A percentile compares a stretch with the other conserved stretches of the same genome.
phyloP scores from a whole-genome alignment of 768 basidiomycete species.

The Pleurotus citrinopileatus region DNA sequence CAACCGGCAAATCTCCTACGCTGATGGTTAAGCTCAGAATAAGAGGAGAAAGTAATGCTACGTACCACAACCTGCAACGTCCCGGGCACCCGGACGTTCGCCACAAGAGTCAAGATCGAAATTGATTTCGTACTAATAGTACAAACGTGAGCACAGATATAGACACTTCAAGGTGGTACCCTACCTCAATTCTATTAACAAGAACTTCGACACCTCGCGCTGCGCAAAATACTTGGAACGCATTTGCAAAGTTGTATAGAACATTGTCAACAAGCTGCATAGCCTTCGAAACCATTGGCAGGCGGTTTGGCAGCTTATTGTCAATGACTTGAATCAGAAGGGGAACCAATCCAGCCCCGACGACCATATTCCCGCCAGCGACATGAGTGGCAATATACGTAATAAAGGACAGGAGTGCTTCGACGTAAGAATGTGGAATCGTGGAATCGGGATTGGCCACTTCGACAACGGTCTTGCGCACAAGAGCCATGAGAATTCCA shows the following conservation, averaged over 20 bases:
- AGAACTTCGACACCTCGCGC: slow-evolving; percentile 82
- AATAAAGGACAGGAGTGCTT: slow-evolving; percentile 83
- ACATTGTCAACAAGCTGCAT: slow-evolving; percentile 93
- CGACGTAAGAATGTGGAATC: slow-evolving; percentile 73
- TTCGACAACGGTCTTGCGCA: slow-evolving; percentile 78
- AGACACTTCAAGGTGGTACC: slow-evolving; percentile 19
- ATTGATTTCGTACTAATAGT: slow-evolving; percentile 61
- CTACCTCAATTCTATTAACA: slow-evolving; percentile 84
- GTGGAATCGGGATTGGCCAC: slow-evolving; percentile 64
- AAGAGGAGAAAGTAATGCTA: slow-evolving; percentile 3
- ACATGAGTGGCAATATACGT: slow-evolving; percentile 85
- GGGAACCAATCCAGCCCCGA: slow-evolving; percentile 89
- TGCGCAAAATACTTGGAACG: slow-evolving; percentile 83
- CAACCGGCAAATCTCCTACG: slow-evolving; percentile 69
- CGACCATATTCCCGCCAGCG: slow-evolving; percentile 88
- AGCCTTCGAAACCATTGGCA: slow-evolving; percentile 81
- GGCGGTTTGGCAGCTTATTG: slow-evolving; percentile 63
- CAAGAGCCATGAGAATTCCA: slow-evolving; percentile 86
- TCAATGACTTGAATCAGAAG: slow-evolving; percentile 88
- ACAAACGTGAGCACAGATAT: slow-evolving; percentile 12
- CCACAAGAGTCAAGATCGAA: slow-evolving; percentile 58
- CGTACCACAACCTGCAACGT: slow-evolving; percentile 53
- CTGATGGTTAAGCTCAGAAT: slow-evolving; percentile 4
- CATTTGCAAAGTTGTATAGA: slow-evolving; percentile 84
- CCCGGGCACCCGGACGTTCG: slow-evolving; percentile 36